These are phyloP conservation scores for Novymonas esmeraldas DNA, from an alignment of 208 protist species.

Conservation along the genomic window DNA sequence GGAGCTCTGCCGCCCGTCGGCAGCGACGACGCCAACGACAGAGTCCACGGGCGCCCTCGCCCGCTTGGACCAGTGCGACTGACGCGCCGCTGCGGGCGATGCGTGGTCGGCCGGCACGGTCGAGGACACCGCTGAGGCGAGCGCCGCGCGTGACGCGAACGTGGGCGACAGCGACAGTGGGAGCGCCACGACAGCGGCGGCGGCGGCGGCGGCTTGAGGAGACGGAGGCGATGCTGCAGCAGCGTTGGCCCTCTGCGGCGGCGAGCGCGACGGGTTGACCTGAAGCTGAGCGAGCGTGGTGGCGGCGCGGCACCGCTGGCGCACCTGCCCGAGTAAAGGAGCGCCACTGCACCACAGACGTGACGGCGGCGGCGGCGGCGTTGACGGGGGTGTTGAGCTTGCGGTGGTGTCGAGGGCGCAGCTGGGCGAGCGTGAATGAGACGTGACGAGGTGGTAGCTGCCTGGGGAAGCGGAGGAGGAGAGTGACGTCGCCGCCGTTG, in stretches of 20 bases:
- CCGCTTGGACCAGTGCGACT: slow-evolving; percentile 1
- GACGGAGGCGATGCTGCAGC: too few relatives aligned
- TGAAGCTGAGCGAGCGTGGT: slow-evolving; percentile 7
- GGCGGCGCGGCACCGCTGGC: slow-evolving; percentile 17
- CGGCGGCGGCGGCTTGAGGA: too few relatives aligned
- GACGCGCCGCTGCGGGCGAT: neutral
- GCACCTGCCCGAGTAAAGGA: slow-evolving; percentile 14
- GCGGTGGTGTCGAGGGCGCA: too few relatives aligned
- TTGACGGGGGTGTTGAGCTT: neutral
- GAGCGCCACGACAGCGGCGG: too few relatives aligned
- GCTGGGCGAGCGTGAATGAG: neutral
- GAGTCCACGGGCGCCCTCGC: neutral
- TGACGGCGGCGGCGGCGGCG: neutral
- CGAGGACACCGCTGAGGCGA: too few relatives aligned
- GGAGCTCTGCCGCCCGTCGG: neutral
- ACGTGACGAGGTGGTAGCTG: too few relatives aligned
- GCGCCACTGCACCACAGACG: slow-evolving; percentile 7
- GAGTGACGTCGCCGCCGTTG: neutral
- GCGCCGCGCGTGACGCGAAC: too few relatives aligned
- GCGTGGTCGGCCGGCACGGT: neutral
- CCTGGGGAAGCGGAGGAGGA: neutral
- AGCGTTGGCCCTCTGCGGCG: neutral
- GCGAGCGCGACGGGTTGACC: neutral
- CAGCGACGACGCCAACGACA: neutral
- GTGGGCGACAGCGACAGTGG: neutral